phyloP scores from a whole-genome alignment of 148 eudicot genomes.

The Amaranthus palmeri region DNA sequence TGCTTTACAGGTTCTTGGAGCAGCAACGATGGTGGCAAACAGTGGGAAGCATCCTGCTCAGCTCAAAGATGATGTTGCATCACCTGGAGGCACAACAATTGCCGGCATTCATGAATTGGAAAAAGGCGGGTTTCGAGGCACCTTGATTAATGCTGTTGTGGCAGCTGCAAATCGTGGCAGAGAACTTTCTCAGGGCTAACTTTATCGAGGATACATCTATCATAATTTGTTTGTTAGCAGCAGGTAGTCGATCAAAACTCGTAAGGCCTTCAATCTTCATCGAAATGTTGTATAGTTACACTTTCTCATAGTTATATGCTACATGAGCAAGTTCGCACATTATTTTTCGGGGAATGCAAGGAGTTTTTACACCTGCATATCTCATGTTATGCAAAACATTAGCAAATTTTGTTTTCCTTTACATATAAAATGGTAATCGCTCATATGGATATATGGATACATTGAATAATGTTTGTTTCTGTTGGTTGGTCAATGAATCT shows the following conservation, averaged over 20 bases:
- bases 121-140: constrained; percentile 83
- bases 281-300: neutral
- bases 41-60: constrained; percentile 89
- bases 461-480: no score
- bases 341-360: neutral
- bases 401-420: no score
- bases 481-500: constrained; percentile 19
- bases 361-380: neutral
- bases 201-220: neutral
- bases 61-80: constrained; percentile 92
- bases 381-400: no score
- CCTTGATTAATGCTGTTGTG: constrained; percentile 92
- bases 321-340: neutral
- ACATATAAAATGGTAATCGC: no score
- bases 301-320: neutral
- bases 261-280: neutral
- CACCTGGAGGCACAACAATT: constrained; percentile 89
- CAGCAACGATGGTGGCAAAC: constrained; percentile 68
- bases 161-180: constrained; percentile 69
- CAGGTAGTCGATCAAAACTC: neutral
- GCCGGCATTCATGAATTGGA: constrained; percentile 93
- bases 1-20: constrained; percentile 75
- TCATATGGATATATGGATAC: no score
- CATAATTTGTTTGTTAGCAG: neutral
- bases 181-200: constrained; percentile 54